A percentile compares a stretch with the other conserved stretches of the same genome.
phyloP scores from a whole-genome alignment of 228 moss, liverwort and hornwort species.

The Sphagnum fallax region DNA sequence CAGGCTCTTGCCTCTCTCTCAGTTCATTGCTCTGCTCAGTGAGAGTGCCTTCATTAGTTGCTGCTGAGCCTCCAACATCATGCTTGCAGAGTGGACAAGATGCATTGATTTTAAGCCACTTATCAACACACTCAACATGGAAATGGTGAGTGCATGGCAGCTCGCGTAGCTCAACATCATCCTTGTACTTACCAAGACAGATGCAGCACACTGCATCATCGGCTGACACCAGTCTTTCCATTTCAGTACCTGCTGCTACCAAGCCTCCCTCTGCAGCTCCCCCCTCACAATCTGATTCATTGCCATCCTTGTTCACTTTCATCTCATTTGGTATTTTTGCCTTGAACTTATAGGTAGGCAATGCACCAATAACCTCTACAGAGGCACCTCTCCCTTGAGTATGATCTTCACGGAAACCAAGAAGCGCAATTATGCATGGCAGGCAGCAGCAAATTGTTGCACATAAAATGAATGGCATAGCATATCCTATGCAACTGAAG shows the following conservation, averaged over 20 bases:
- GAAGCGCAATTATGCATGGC: conserved; percentile 24
- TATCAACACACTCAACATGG: conserved; percentile 59
- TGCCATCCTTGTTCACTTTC: conserved; percentile 36
- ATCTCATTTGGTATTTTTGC: conserved; percentile 12
- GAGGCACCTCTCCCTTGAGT: conserved; percentile 21
- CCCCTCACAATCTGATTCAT: conserved; percentile 44
- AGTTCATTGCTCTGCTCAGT: conserved; percentile 13
- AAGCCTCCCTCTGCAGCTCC: conserved; percentile 34
- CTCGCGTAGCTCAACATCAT: conserved; percentile 45
- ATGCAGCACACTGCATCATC: conserved; percentile 64
- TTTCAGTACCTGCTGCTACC: conserved; percentile 48
- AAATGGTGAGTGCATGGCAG: conserved; percentile 56
- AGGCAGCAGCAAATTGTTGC: conserved; percentile 33
- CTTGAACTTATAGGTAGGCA: conserved; percentile 38
- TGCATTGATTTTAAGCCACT: conserved; percentile 56
- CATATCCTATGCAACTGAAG: conserved; percentile 30
- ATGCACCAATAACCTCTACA: conserved; percentile 17
- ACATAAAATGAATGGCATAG: conserved; percentile 28
- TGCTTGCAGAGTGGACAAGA: conserved; percentile 63
- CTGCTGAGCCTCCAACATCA: conserved; percentile 30
- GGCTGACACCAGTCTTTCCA: conserved; percentile 42
- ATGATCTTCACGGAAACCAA: conserved; percentile 21
- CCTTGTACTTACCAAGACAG: conserved; percentile 49
- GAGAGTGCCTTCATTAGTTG: conserved; percentile 7
- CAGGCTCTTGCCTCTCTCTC: conserved; percentile 14